Conservation (phyloP, 225 moss, liverwort and hornwort species). For the Pseudoscleropodium purum region DNA sequence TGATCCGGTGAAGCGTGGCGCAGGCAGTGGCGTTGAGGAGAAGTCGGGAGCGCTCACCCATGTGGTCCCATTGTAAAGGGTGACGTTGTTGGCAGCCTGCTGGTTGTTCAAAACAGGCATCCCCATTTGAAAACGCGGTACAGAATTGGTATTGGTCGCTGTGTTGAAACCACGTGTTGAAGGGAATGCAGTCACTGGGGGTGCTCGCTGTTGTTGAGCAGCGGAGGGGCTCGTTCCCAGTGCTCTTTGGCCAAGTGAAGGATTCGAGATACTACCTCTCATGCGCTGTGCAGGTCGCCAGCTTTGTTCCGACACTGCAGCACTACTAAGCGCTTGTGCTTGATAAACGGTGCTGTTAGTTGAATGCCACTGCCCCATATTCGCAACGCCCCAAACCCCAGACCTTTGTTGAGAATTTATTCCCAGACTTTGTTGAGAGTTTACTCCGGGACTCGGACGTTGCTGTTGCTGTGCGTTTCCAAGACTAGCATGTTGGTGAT, state of each 20-base stretch:
- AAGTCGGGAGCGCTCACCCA: constrained; percentile 33
- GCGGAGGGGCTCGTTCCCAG: not conserved
- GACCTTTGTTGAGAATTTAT: constrained; percentile 10
- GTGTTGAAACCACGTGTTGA: not conserved
- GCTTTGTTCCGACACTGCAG: constrained; percentile 2
- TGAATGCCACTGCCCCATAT: constrained; percentile 11
- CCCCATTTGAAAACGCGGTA: not conserved
- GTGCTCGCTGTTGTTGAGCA: constrained; percentile 1
- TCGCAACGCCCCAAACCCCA: not conserved
- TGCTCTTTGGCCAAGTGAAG: not conserved
- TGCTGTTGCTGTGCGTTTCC: not conserved
- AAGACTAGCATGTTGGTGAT: not conserved
- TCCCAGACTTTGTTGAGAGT: constrained; percentile 2
- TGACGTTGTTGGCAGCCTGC: constrained; percentile 1
- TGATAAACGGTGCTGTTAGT: not conserved
- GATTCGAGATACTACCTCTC: constrained; percentile 20
- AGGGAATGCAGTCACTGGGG: not conserved
- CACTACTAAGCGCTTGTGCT: not conserved
- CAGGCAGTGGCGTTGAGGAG: not conserved
- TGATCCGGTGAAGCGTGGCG: not conserved
- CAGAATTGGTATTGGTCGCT: not conserved
- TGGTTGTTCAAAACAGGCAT: not conserved
- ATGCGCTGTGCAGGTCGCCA: constrained; percentile 46
- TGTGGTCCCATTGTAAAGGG: constrained; percentile 24
- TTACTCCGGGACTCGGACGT: not conserved